Base-by-base conservation (phyloP, 1,284 basidiomycete genomes). In the Trametes versicolor region DNA sequence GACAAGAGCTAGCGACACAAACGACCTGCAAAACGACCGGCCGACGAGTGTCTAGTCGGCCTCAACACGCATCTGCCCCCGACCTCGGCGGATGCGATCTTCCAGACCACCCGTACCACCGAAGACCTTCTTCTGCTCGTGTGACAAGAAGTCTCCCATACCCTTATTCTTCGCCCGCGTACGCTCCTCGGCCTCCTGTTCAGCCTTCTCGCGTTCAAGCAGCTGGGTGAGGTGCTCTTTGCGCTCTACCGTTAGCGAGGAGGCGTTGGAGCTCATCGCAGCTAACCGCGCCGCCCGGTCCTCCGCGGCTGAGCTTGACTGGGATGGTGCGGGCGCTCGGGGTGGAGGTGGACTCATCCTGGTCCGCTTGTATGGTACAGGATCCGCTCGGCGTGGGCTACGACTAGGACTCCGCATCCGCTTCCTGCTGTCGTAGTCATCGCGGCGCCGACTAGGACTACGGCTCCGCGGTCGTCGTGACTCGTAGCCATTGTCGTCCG, bases 201-300 rank as follows among this genome's bases (percentile, higher is more conserved):
- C 90, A 5, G 85, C 88, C 74, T 90, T 92, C 77, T 94, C 92
- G 73, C 85, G 87, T 73, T 87, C 89, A 43, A 92, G 78, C 59
- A 93, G 76, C 13, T 78, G 78, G 2, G 85, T 81, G 12, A 94
- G 79, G 45, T 90, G 87, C 68, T 88, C 85, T 68, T 89, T 85
- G n/a, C 94, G 86, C 60, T 94, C 89, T 1, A 76, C 74, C 43
- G 85, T 83, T 81, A 96, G 83, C 19, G 79, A 75, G 29, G 81
- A 77, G 1, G 96, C 96, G 68, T 92, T 87, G 1, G 85, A 77
- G 29, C 89, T 81, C 96, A 98, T 98, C 12, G 94, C 92, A 0
- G 94, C 95, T 21, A 98, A 83, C 36, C 92, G 89, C 25, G 93
- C 92, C 2, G 90, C 90, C 36, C 95, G 92, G 60, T 92, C 89